These are phyloP conservation scores for Ceratobasidium papillatum DNA, from an alignment of 1,284 basidiomycete species.

Conservation along the genomic window DNA sequence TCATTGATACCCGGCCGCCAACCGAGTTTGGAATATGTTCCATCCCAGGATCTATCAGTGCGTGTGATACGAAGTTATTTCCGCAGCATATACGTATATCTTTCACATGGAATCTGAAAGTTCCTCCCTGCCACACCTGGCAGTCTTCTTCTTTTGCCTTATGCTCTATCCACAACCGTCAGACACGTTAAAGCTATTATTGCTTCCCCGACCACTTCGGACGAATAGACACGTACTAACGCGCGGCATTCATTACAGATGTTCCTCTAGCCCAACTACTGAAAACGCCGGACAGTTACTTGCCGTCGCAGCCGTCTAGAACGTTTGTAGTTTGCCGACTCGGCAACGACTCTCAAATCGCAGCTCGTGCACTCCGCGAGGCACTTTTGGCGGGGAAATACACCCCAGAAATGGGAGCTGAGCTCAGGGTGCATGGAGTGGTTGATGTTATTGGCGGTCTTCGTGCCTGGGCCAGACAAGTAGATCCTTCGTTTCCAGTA, in stretches of 20 bases:
- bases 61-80: conserved; percentile 49
- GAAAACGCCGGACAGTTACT: conserved; percentile 61
- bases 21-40: conserved; percentile 90
- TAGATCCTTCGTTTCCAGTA: conserved; percentile 78
- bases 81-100: not conserved
- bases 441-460: conserved; percentile 83
- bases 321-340: conserved; percentile 81
- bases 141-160: not conserved
- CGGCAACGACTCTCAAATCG: conserved; percentile 94
- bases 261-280: conserved; percentile 71
- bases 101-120: not conserved
- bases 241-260: conserved; percentile 57
- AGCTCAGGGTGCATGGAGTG: conserved; percentile 53
- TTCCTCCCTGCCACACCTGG: not conserved
- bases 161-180: not conserved
- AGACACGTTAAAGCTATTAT: not conserved
- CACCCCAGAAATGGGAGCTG: conserved; percentile 44
- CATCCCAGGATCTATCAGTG: conserved; percentile 79
- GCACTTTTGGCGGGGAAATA: conserved; percentile 1
- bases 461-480: conserved; percentile 74
- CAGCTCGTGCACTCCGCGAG: conserved; percentile 68
- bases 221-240: conserved; percentile 6
- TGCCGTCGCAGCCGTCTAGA: conserved; percentile 47
- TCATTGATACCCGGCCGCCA: conserved; percentile 86
- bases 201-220: not conserved